phyloP scores from a whole-genome alignment of 225 moss, liverwort and hornwort species.

The Neckera pumila region DNA sequence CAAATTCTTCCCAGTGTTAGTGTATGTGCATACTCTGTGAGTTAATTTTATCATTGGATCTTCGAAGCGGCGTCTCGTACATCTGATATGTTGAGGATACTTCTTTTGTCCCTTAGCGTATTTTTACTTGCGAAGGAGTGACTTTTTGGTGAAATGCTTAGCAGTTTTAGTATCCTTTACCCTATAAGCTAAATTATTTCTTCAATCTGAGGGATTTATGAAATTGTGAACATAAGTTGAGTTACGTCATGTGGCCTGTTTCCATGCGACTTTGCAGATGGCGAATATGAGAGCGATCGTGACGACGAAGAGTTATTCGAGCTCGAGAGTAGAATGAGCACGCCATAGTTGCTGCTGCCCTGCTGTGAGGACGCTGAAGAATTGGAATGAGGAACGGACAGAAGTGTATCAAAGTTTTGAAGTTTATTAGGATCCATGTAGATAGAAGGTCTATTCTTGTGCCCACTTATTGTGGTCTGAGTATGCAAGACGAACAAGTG shows the following conservation, averaged over 20 bases:
- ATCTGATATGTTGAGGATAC: not conserved
- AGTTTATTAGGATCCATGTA: constrained; percentile 43
- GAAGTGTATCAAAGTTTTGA: constrained; percentile 48
- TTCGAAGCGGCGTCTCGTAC: not conserved
- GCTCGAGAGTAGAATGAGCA: constrained; percentile 56
- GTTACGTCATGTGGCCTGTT: not conserved
- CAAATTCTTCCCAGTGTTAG: not conserved
- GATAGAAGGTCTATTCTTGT: constrained; percentile 37
- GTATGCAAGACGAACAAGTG: constrained; percentile 23
- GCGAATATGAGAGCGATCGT: constrained; percentile 44
- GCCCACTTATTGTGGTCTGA: constrained; percentile 43
- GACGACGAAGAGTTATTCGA: constrained; percentile 53
- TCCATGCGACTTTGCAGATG: constrained; percentile 21
- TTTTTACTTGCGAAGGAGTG: not conserved
- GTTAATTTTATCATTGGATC: not conserved
- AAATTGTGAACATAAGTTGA: not conserved
- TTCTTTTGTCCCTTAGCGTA: not conserved
- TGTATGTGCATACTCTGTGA: not conserved
- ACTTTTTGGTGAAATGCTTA: not conserved
- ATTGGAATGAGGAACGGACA: not conserved
- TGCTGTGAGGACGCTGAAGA: not conserved
- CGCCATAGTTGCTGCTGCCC: constrained; percentile 9
- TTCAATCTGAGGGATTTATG: not conserved
- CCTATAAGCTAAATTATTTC: not conserved
- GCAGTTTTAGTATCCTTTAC: not conserved